Evolutionary conservation across 2,329 filamentous ascomycete species (phyloP).

Genomic region (Ceratocystis diversiconidia): DNA sequence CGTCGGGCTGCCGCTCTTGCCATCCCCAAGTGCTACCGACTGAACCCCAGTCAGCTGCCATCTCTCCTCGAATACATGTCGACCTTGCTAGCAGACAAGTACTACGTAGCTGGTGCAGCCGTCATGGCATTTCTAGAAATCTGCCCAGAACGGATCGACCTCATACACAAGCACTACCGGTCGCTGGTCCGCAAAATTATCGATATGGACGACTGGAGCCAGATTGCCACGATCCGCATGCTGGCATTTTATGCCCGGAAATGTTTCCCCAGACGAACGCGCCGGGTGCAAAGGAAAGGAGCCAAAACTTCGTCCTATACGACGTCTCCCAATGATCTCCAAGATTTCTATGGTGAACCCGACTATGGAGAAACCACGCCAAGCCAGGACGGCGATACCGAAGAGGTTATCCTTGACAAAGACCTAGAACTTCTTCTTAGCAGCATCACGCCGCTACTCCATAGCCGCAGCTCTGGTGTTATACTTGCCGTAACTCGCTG

Average conservation of each 20-base stretch:
- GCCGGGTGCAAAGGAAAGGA: slow-evolving; percentile 28
- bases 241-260: slow-evolving; percentile 73
- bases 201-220: slow-evolving; percentile 99
- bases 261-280: slow-evolving; percentile 66
- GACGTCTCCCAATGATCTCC: slow-evolving; percentile 32
- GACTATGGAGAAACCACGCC: slow-evolving; percentile 28
- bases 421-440: slow-evolving; percentile 73
- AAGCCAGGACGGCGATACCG: slow-evolving; percentile 32
- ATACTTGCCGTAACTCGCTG: slow-evolving; percentile 75
- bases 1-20: slow-evolving; percentile 84
- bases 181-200: slow-evolving; percentile 76
- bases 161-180: slow-evolving; percentile 84
- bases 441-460: slow-evolving; percentile 67
- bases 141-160: slow-evolving; percentile 72
- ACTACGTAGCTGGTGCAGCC: slow-evolving; percentile 90
- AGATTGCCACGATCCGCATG: slow-evolving; percentile 66
- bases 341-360: slow-evolving; percentile 68
- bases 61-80: slow-evolving; percentile 73
- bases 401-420: slow-evolving; percentile 54
- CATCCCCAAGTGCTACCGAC: slow-evolving; percentile 86
- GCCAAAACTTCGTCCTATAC: slow-evolving; percentile 26
- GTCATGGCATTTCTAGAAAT: slow-evolving; percentile 80
- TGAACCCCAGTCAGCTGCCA: slow-evolving; percentile 74
- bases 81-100: slow-evolving; percentile 71
- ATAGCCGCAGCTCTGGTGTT: slow-evolving; percentile 85